A percentile compares a stretch with the other conserved stretches of the same genome.
Evolutionary conservation across 495 filamentous ascomycete species (phyloP).

Genomic region (Neurospora tetrasperma): DNA sequence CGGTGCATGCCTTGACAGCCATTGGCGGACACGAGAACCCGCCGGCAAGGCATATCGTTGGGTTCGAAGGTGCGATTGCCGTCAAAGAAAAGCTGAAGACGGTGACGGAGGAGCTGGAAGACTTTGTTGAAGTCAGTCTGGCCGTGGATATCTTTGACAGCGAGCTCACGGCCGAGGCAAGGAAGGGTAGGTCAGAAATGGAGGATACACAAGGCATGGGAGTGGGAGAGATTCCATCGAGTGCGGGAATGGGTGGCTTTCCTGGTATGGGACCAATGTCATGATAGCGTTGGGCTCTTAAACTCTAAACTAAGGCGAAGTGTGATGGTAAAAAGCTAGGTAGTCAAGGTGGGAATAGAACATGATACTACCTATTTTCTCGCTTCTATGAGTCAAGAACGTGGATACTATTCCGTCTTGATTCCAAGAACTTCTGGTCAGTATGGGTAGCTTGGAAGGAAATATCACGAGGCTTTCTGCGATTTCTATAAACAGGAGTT

Average conservation of each 20-base stretch:
- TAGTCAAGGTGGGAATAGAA: not conserved
- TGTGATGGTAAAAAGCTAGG: not conserved
- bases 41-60: conserved; percentile 87
- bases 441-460: not conserved
- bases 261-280: not conserved
- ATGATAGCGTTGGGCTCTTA: not conserved
- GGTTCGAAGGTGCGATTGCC: conserved; percentile 74
- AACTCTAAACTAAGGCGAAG: not conserved
- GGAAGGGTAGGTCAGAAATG: conserved; percentile 20
- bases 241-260: not conserved
- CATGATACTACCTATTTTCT: not conserved
- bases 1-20: conserved; percentile 81
- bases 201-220: conserved; percentile 4
- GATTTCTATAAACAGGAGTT: not conserved
- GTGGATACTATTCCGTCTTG: not conserved
- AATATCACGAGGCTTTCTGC: not conserved
- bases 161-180: conserved; percentile 37
- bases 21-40: conserved; percentile 95
- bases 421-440: not conserved
- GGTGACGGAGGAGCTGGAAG: conserved; percentile 89
- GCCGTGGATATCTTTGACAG: conserved; percentile 66
- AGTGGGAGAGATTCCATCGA: not conserved
- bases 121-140: conserved; percentile 83
- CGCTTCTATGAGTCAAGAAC: not conserved
- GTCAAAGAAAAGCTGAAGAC: conserved; percentile 97